Percentiles rank a stretch among this genome's conserved stretches.
Evolutionary conservation across 75 land plant species (phyloP).

Genomic region (Gnetum montanum): DNA sequence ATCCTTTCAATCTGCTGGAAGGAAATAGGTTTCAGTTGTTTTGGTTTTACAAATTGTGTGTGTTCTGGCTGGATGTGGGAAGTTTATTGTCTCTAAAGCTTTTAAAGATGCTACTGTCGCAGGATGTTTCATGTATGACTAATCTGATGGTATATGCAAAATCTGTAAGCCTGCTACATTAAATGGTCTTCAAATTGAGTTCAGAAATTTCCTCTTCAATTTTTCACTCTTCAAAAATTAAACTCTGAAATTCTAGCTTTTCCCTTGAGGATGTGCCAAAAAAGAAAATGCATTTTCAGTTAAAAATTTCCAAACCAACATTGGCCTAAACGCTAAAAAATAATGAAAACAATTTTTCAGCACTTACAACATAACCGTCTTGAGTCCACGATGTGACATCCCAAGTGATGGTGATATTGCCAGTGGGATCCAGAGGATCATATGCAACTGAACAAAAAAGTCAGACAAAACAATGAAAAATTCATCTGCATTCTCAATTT

Average conservation of each 20-base stretch:
- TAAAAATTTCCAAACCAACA: not conserved
- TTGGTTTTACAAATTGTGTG: too few relatives aligned
- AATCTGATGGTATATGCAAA: too few relatives aligned
- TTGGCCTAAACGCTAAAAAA: not conserved
- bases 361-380: slow-evolving; percentile 64
- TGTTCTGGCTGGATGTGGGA: too few relatives aligned
- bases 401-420: slow-evolving; percentile 78
- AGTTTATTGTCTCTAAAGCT: too few relatives aligned
- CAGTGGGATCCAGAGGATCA: slow-evolving; percentile 70
- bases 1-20: too few relatives aligned
- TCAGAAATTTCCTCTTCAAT: too few relatives aligned
- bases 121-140: too few relatives aligned
- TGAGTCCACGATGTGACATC: slow-evolving; percentile 60
- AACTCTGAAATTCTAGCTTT: not conserved
- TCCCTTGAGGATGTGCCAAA: not conserved
- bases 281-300: not conserved
- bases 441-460: slow-evolving; percentile 33
- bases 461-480: too few relatives aligned
- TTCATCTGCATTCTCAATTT: too few relatives aligned
- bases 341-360: not conserved
- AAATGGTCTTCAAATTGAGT: not conserved
- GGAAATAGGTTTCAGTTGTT: too few relatives aligned
- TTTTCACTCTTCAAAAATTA: not conserved
- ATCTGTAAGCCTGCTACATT: not conserved
- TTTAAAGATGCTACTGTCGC: too few relatives aligned